Conservation (phyloP, 768 basidiomycete species). For the Naganishia vishniacii region DNA sequence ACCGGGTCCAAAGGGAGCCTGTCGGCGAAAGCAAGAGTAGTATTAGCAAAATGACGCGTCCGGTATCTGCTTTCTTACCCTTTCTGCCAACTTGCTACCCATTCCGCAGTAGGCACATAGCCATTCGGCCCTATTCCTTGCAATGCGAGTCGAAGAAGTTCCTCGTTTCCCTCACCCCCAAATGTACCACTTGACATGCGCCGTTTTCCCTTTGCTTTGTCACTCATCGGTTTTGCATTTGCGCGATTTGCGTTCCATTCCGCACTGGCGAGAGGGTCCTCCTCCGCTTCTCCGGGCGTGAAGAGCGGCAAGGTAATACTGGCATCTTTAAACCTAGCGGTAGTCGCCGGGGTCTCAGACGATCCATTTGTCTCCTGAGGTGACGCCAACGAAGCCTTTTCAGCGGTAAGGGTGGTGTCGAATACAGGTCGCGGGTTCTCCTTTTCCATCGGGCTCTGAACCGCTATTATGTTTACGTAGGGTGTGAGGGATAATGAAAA, state of each 20-base stretch:
- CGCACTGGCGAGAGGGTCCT: slow-evolving; percentile 35
- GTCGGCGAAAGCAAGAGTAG: background rate
- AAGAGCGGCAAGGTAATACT: slow-evolving; percentile 29
- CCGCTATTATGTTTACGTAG: background rate
- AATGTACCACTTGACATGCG: slow-evolving; percentile 29
- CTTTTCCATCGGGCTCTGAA: background rate
- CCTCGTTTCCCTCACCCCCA: slow-evolving; percentile 33
- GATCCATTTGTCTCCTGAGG: slow-evolving; percentile 18
- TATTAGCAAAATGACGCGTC: background rate
- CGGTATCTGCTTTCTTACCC: slow-evolving; percentile 58
- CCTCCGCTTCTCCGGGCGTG: slow-evolving; percentile 31
- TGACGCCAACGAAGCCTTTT: slow-evolving; percentile 13
- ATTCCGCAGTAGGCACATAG: slow-evolving; percentile 93
- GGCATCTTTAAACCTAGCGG: background rate
- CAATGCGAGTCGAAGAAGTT: slow-evolving; percentile 63
- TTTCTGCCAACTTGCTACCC: slow-evolving; percentile 93
- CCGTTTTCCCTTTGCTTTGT: slow-evolving; percentile 80
- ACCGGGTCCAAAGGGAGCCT: slow-evolving; percentile 85
- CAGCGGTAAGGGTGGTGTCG: slow-evolving; percentile 11
- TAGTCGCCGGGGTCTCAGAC: background rate
- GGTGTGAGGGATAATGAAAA: background rate
- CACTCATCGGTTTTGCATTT: slow-evolving; percentile 56
- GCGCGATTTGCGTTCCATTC: slow-evolving; percentile 19
- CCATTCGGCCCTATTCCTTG: slow-evolving; percentile 77
- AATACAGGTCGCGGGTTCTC: slow-evolving; percentile 1